Base-by-base conservation (phyloP, 495 filamentous ascomycete genomes). In the Daldinia vernicosa region DNA sequence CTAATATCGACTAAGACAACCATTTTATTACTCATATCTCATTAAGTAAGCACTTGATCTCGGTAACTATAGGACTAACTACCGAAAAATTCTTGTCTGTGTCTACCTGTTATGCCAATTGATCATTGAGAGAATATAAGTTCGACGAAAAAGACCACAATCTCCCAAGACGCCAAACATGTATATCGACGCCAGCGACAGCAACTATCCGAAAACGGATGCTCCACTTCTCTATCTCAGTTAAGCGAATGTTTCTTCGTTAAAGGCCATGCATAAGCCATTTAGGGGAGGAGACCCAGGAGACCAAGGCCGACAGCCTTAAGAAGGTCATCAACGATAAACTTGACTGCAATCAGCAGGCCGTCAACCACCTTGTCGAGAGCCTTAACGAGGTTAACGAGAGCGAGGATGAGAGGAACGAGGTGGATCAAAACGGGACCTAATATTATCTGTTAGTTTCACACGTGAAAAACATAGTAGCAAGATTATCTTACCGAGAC, bases 291-390 rank as follows among this genome's bases (percentile, higher is more conserved):
- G 15, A 81, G 69, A 43, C 66, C 78, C 1, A 79, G 61, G 19
- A 81, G 69, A 15, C 66, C 76, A 43, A 74, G 70, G 9, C 77
- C 78, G 19, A 81, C 75, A 32, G 71, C 71, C 26, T 74, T 71
- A 12, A 81, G 75, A 26, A 80, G 69, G 27, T 72, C 69, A 52
- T 69, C 58, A 24, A 74, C 61, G 58, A 81, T 71, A 43, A 65
- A 67, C 63, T 76, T 77, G 51, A 80, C 78, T 8, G 74, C 69
- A 45, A 80, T 40, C 24, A 81, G 69, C 9, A 79, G 37, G 11
- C 75, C 78, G 26, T 67, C 63, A 4, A 81, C 78, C 32, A 80
- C 78, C 33, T 69, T 69, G 62, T 81, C 77, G 12, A 81, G 76
- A 35, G 68, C 54, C 76, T 75, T 78, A 51, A 80, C 24, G 15